Evolutionary conservation across 2,329 filamentous ascomycete species (phyloP), one percentile per base, ranked within the genome.

Genomic region (Verticillium longisporum): DNA sequence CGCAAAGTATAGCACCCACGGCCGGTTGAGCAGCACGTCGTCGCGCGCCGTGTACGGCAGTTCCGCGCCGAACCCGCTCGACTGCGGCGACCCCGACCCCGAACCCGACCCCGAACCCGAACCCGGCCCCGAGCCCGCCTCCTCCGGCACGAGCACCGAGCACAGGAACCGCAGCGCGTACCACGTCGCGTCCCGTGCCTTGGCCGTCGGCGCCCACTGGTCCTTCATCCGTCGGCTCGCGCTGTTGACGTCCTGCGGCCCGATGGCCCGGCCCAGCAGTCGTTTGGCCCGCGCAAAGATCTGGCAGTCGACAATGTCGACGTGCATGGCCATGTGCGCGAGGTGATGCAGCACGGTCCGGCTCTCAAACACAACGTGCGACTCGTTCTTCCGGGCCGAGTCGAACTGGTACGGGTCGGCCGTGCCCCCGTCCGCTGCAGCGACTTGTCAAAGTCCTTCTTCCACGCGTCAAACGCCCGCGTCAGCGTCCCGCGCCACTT

Each of bases 261-360:
- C 92, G 63, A 98, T 96, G 0, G 88, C 88, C 56, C 94, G 87
- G 26, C 95, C 94, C 4, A 98, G 84, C 2, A 97, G 82, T 34
- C 93, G 84, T 67, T 88, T 91, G 1, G 94, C 92, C 9, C 93
- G 88, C 5, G 94, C 95, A 73, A 95, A 97, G 66, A 98, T 96
- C 75, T 98, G 94, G 69, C 92, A 94, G 73, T 98, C 94, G n/a
- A 96, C 91, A 60, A 98, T 92, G 70, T 98, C 94, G 31, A 96
- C 92, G 70, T 98, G 92, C 84, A 97, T 97, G 3, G 92, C 92
- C 91, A 99, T 97, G 73, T 98, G 95, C 0, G 95, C 95, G 13
- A 99, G 80, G 68, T 96, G 92, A 71, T 98, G 93, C 55, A 98
- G 80, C 33, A 97, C 94, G 2, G 90, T 96, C 21, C 92, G 86